Evolutionary conservation across 306 rosid species (phyloP), one percentile per base, ranked within the genome.

Genomic region (Vigna hirtella): DNA sequence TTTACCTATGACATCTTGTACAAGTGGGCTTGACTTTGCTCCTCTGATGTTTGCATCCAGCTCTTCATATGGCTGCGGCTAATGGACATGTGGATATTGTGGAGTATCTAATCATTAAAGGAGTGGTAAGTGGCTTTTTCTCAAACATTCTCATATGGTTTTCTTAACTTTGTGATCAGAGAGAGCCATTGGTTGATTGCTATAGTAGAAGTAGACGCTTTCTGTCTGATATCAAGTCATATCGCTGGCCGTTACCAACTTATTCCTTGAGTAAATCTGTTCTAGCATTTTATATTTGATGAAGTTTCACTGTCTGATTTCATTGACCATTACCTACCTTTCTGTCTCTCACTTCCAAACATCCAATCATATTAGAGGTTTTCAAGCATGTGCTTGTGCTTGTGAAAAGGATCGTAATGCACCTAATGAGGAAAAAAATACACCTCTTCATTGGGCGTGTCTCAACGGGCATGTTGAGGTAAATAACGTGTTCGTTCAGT

Each of bases 371-470:
- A 15, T 6, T 50, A 52, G 58, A 34, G 32, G 57, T 57, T 72
- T 42, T 22, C 43, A 43, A 77, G 26, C 68, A 30, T 74, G 71
- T 48, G 30, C 24, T 64, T 45, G 48, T 71, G 73, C 24, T 64
- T 45, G 48, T 71, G 73, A 58, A 58, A 91, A 91, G 98, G 93
- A 88, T 66, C 80, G 92, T 74, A 92, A 90, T 87, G 83, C 90
- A 72, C 67, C 80, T 56, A 94, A 94, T n/a, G 87, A 61, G 72
- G 97, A 94, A 85, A 92, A 85, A 76, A 94, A 90, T 79, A 89
- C 97, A 42, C 93, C 98, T 40, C 84, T 94, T 77, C 98, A 94
- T 66, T 94, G 98, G 98, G 98, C 97, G 36, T 92, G 97, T 79
- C 97, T 94, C 72, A 94, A 94, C 81, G 98, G 98, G n/a, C 97